Evolutionary conservation across 164 flowering plant genomes (phyloP).

Genomic region (Hamamelis virginiana): DNA sequence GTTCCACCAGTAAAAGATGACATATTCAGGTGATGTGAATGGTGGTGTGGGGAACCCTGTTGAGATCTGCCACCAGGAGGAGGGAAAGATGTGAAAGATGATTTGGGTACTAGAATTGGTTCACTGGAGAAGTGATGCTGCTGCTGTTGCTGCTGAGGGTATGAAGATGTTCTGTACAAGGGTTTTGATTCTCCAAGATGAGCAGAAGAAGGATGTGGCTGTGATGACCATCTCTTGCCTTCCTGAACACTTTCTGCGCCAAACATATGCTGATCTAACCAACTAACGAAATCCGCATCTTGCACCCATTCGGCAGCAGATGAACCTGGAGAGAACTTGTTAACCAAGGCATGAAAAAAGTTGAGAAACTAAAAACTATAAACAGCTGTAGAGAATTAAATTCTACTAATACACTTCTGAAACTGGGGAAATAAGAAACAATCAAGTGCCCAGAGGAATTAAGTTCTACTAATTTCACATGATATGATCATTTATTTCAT

Average conservation of each 20-base stretch:
- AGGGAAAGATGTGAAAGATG: constrained; percentile 71
- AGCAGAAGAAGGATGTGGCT: constrained; percentile 48
- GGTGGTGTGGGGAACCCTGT: constrained; percentile 54
- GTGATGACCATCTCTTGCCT: constrained; percentile 74
- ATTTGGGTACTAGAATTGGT: constrained; percentile 59
- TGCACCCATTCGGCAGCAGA: constrained; percentile 67
- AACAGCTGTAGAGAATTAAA: background rate
- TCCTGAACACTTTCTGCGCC: constrained; percentile 45
- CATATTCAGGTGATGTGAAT: constrained; percentile 35
- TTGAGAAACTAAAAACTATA: background rate
- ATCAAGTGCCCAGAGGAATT: no score
- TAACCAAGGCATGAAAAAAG: background rate
- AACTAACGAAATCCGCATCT: constrained; percentile 51
- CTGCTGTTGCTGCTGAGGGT: constrained; percentile 49
- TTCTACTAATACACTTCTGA: background rate
- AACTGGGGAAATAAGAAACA: background rate
- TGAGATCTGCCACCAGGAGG: constrained; percentile 68
- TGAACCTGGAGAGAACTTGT: constrained; percentile 48
- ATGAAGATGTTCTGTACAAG: constrained; percentile 78
- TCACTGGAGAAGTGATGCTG: constrained; percentile 56
- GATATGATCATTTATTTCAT: no score
- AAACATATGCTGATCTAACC: constrained; percentile 57
- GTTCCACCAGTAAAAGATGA: constrained; percentile 44
- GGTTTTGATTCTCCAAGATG: constrained; percentile 45
- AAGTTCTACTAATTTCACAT: no score